These are phyloP conservation scores for Neurospora hispaniola DNA, from an alignment of 495 filamentous ascomycete genomes.

Conservation along the genomic window DNA sequence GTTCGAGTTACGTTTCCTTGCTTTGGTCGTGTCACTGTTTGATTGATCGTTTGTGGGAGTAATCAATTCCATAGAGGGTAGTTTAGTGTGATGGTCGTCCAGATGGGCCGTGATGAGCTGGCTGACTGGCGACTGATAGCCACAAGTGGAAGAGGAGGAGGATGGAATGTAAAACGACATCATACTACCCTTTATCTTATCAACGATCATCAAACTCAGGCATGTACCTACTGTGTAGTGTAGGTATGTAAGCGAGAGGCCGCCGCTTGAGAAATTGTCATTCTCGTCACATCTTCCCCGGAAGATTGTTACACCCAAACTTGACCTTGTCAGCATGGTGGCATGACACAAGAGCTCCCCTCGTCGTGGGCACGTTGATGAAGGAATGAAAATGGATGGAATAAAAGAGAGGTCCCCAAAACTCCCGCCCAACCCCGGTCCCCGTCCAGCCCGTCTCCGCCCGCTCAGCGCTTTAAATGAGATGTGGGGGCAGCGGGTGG, in stretches of 20 bases:
- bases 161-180: background rate
- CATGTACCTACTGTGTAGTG: too few relatives aligned
- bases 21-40: too few relatives aligned
- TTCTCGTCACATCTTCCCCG: too few relatives aligned
- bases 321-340: background rate
- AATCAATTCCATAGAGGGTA: too few relatives aligned
- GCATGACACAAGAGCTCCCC: background rate
- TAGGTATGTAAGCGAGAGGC: background rate
- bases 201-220: background rate
- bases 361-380: background rate
- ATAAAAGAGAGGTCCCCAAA: background rate
- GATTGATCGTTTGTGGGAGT: too few relatives aligned
- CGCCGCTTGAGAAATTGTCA: background rate
- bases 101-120: too few relatives aligned
- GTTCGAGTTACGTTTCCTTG: too few relatives aligned
- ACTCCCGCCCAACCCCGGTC: background rate
- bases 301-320: background rate
- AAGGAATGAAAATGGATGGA: background rate
- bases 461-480: conserved; percentile 9
- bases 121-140: too few relatives aligned
- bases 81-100: too few relatives aligned
- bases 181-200: background rate
- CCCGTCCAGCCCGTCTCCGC: background rate
- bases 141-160: background rate
- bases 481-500: conserved; percentile 5